Percentiles rank a stretch among this genome's conserved stretches.
Conservation (phyloP, 306 rosid genomes). For the Abrus precatorius region DNA sequence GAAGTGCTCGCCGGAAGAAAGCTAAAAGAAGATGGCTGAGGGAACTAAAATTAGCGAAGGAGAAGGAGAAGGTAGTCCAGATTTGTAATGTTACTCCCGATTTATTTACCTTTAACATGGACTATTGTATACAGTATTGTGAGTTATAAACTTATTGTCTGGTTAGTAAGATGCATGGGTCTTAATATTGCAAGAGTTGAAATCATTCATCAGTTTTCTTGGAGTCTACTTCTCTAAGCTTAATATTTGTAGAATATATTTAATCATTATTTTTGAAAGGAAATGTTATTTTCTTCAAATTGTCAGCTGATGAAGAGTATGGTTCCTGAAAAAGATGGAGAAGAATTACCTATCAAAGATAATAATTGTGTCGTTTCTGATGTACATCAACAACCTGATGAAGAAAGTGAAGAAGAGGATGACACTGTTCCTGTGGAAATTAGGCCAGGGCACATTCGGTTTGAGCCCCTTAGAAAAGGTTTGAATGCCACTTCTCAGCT, state of each 20-base stretch:
- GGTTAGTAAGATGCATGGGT: conserved; percentile 22
- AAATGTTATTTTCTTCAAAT: conserved; percentile 44
- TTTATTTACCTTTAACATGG: conserved; percentile 39
- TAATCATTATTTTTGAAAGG: conserved; percentile 22
- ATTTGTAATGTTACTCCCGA: conserved; percentile 27
- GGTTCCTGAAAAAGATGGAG: conserved; percentile 51
- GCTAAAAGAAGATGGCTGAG: conserved; percentile 85
- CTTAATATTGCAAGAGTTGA: conserved; percentile 28
- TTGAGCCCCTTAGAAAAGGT: conserved; percentile 77
- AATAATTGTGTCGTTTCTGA: conserved; percentile 46
- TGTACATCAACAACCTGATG: conserved; percentile 56
- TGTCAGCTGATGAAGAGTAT: conserved; percentile 62
- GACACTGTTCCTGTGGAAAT: conserved; percentile 80
- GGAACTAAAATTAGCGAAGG: conserved; percentile 61
- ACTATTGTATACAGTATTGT: conserved; percentile 6
- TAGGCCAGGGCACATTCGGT: conserved; percentile 97
- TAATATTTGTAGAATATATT: conserved; percentile 31
- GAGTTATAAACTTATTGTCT: conserved; percentile 39
- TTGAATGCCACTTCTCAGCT: conserved; percentile 25
- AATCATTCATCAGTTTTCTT: conserved; percentile 31
- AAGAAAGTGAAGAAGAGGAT: conserved; percentile 66
- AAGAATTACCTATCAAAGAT: conserved; percentile 52
- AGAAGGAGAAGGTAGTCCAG: conserved; percentile 68
- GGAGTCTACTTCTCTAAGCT: conserved; percentile 40
- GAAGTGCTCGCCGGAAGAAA: conserved; percentile 92